phyloP scores from a whole-genome alignment of 257 asterid genomes.

The Linaria vulgaris region DNA sequence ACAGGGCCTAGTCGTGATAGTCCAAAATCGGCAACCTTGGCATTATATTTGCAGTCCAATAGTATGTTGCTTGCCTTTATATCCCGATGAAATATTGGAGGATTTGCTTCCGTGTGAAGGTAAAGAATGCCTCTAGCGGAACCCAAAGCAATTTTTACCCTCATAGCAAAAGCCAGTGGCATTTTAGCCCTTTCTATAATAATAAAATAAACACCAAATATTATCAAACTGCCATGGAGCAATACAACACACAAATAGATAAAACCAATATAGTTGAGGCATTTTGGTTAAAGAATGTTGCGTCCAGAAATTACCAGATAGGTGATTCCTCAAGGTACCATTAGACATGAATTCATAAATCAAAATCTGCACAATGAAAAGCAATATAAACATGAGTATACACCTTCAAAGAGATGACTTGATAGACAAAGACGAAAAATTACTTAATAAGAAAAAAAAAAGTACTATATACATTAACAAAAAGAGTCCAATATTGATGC shows the following conservation, averaged over 20 bases:
- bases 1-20: slow-evolving; percentile 87
- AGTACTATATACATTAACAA: neutral
- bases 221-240: neutral
- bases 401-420: slow-evolving; percentile 4
- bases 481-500: too few relatives aligned
- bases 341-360: slow-evolving; percentile 89
- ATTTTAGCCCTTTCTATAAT: slow-evolving; percentile 55
- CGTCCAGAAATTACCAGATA: slow-evolving; percentile 55
- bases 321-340: slow-evolving; percentile 82
- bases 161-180: slow-evolving; percentile 60
- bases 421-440: slow-evolving; percentile 8
- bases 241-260: neutral
- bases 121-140: slow-evolving; percentile 92
- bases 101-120: slow-evolving; percentile 94
- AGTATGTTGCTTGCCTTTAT: slow-evolving; percentile 91
- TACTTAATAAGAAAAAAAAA: neutral
- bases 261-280: neutral
- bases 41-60: slow-evolving; percentile 62
- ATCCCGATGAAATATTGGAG: slow-evolving; percentile 98
- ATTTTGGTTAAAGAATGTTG: neutral
- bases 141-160: slow-evolving; percentile 72
- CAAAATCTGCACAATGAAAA: slow-evolving; percentile 72
- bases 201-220: neutral
- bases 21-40: slow-evolving; percentile 97
- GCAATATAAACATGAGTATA: slow-evolving; percentile 21